Conservation (phyloP, 2,329 filamentous ascomycete genomes). For the Cercospora citrullina region DNA sequence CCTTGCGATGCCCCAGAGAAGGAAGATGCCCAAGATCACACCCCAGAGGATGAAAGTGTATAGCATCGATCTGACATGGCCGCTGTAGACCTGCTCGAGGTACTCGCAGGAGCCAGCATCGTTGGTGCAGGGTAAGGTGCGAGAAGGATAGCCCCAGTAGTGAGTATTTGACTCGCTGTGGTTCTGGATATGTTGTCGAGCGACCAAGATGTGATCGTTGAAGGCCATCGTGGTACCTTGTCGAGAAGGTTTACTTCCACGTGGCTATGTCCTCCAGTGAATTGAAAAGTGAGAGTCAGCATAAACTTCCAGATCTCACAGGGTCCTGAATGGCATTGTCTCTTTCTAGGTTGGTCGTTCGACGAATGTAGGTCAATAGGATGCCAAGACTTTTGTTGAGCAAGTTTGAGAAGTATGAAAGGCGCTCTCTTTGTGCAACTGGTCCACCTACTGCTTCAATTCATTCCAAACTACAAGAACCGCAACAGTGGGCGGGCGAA, state of each 20-base stretch:
- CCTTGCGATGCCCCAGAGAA: slow-evolving; percentile 46
- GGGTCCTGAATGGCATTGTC: slow-evolving; percentile 7
- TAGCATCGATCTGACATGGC: slow-evolving; percentile 56
- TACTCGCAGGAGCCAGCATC: slow-evolving; percentile 61
- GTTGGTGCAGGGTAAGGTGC: slow-evolving; percentile 58
- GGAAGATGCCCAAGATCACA: slow-evolving; percentile 51
- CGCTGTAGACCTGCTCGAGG: slow-evolving; percentile 56
- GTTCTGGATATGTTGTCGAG: slow-evolving; percentile 34
- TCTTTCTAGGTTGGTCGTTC: background rate
- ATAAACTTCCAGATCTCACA: background rate
- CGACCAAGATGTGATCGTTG: background rate
- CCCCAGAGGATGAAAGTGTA: slow-evolving; percentile 61
- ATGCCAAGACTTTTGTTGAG: slow-evolving; percentile 2
- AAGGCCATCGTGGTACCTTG: background rate
- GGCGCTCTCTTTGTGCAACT: background rate
- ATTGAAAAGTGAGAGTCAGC: background rate
- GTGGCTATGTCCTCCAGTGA: background rate
- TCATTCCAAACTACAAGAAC: background rate
- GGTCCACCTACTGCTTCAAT: slow-evolving; percentile 4
- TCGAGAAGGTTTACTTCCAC: slow-evolving; percentile 1
- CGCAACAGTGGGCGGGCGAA: background rate
- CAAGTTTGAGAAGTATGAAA: slow-evolving; percentile 18
- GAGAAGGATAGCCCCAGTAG: slow-evolving; percentile 60
- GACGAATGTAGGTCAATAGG: slow-evolving; percentile 6
- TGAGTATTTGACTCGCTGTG: slow-evolving; percentile 34